Base-by-base conservation (phyloP, 2,329 filamentous ascomycete species). In the Coniochaeta ligniaria region DNA sequence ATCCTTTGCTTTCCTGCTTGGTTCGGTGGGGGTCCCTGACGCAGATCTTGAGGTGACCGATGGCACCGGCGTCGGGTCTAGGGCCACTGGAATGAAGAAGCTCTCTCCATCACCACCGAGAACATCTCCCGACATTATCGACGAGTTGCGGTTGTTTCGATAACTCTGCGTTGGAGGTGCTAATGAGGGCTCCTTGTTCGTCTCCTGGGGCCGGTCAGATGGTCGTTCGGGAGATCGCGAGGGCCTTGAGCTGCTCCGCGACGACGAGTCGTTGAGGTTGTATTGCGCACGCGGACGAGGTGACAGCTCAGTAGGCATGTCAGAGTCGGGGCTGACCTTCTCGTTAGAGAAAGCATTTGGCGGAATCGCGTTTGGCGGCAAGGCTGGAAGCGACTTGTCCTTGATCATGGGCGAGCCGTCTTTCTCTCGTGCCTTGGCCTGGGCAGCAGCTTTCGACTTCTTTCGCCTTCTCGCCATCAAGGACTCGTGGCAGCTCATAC, bases 401-500 rank as follows among this genome's bases (percentile, higher is more conserved):
- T 90, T 85, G 63, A 91, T 87, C 78, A 87, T 85, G 22, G 87
- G 83, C 58, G 80, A 85, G 54, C 76, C 74, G 17, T 88, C 85
- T 71, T 88, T 87, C 65, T 87, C 85, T 68, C 84, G 80, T 58
- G 81, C 75, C 68, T 87, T 87, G 57, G 83, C 81, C 63, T 82
- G 80, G 0, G 83, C 80, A 47, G 83, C 80, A 59, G 87, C 83
- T 74, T 91, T 92, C 43, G 89, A 88, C 74, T 91, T 92, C 77
- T 98, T 97, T 70, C 92, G 85, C 65, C 94, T 84, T 64, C 94
- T 83, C 57, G 94, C 92, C 92, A 98, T 98, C 59, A 99, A 78
- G 31, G 92, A 95, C 75, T 99, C 95, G 72, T 99, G 95, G 73
- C 95, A 99, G 70, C 89, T 92, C 95, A 99, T 99, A 78, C 95